Base-by-base conservation (phyloP, 371 early-diverging fungal genomes). In the Apophysomyces elegans region DNA sequence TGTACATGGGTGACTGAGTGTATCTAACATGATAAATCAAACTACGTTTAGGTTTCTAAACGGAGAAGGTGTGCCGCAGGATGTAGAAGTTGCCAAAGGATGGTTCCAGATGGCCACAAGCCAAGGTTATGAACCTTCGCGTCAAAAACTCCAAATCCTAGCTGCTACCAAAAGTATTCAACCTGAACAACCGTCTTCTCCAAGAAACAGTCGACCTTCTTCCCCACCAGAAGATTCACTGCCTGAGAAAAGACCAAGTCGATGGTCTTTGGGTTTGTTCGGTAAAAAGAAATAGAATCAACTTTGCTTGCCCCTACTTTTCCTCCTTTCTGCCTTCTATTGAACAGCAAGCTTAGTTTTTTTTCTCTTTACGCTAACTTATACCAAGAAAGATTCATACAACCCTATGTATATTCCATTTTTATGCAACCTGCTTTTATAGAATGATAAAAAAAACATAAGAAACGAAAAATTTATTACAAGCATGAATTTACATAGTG, bases 11-110 rank as follows among this genome's bases (percentile, higher is more conserved):
- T 26, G 32, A 26, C 2, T 2, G 32, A 26, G 32, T 1, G 39
- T 6, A 12, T 56, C 5, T 26, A 7, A 16, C 4, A 39, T 56
- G 8, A 16, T 37, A 45, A 12, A 44, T 11, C n/a, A 9, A 61
- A n/a, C 43, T 45, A 14, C 37, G 6, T 61, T 16, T 61, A 80
- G 81, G 78, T 81, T 78, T 39, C 43, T 81, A 11, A 72, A 78
- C 64, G 82, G 82, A 0, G 82, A 81, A 61, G 82, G 82, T 7
- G 75, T 81, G 7, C 82, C 76, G 5, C 74, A 75, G 39, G 82
- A 81, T 62, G 50, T 76, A 14, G 77, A 75, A 0, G 77, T 78
- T 8, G 82, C 82, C 5, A 76, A 69, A 47, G 77, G 79, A 61
- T 81, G 77, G 75, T 81, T 78, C 63, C 75, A 75, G 41, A 78